Evolutionary conservation across 1,139 yeast genomes (phyloP).

Genomic region (Geotrichum restrictum): DNA sequence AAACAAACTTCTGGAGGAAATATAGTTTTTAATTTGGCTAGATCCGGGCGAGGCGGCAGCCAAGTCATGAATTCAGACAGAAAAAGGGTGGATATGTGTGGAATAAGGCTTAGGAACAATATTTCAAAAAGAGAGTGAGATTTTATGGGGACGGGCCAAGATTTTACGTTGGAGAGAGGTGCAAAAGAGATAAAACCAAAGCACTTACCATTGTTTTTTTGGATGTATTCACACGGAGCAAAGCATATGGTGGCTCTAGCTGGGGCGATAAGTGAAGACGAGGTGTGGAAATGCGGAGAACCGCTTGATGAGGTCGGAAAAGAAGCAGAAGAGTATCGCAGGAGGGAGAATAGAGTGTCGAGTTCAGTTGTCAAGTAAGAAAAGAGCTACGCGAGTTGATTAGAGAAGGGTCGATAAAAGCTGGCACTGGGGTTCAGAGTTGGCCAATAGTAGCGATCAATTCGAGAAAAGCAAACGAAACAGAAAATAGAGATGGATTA

Average conservation of each 20-base stretch:
- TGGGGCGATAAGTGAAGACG: not conserved
- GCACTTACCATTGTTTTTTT: constrained; percentile 7
- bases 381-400: not conserved
- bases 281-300: not conserved
- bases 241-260: constrained; percentile 2
- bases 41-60: not conserved
- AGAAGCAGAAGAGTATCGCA: not conserved
- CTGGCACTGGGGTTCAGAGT: not conserved
- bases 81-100: not conserved
- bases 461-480: not conserved
- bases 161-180: not conserved
- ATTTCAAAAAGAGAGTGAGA: too few species aligned
- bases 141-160: too few species aligned
- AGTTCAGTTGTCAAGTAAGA: not conserved
- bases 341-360: not conserved
- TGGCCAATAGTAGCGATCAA: not conserved
- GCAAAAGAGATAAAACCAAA: not conserved
- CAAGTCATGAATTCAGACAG: too few species aligned
- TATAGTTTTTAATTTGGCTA: not conserved
- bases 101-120: not conserved
- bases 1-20: not conserved
- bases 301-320: not conserved
- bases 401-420: too few species aligned
- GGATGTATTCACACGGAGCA: not conserved
- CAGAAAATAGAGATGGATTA: too few species aligned